Percentiles rank a stretch among this genome's conserved stretches.
These are phyloP conservation scores for Isoetes taiwanensis DNA, from an alignment of 75 land plant species.

Conservation along the genomic window DNA sequence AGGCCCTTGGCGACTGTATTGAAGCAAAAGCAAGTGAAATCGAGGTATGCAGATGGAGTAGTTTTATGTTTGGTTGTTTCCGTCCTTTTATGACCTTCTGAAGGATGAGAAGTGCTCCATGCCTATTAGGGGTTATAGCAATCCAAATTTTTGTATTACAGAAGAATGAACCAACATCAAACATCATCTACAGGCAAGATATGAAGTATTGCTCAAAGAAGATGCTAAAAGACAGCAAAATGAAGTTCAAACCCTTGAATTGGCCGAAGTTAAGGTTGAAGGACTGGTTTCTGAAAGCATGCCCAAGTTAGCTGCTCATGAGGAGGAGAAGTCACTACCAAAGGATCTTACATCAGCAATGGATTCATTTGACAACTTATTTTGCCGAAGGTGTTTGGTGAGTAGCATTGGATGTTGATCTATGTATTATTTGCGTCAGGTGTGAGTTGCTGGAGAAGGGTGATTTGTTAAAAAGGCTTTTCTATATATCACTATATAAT, in stretches of 20 bases:
- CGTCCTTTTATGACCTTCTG: neutral
- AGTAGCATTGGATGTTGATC: neutral
- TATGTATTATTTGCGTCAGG: neutral
- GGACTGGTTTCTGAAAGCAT: neutral
- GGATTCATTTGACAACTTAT: slow-evolving; percentile 97
- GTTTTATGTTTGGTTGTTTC: neutral
- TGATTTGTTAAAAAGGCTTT: neutral
- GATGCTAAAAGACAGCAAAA: slow-evolving; percentile 5
- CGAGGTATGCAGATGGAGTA: slow-evolving; percentile 34
- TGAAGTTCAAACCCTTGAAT: slow-evolving; percentile 12
- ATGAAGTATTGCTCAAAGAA: slow-evolving; percentile 37
- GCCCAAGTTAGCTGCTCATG: neutral
- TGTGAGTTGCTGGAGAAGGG: neutral
- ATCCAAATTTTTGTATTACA: slow-evolving; percentile 43
- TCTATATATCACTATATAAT: neutral
- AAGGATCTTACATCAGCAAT: slow-evolving; percentile 92
- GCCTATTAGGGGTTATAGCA: slow-evolving; percentile 27
- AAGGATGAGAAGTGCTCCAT: neutral
- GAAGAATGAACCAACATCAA: slow-evolving; percentile 49
- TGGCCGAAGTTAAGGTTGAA: neutral
- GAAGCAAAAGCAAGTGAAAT: slow-evolving; percentile 57
- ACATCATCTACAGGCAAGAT: slow-evolving; percentile 83
- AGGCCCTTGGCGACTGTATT: slow-evolving; percentile 35
- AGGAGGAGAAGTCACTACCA: slow-evolving; percentile 33
- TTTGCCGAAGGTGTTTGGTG: slow-evolving; percentile 94